Evolutionary conservation across 2,329 filamentous ascomycete species (phyloP).

Genomic region (Aspergillus viridinutans): DNA sequence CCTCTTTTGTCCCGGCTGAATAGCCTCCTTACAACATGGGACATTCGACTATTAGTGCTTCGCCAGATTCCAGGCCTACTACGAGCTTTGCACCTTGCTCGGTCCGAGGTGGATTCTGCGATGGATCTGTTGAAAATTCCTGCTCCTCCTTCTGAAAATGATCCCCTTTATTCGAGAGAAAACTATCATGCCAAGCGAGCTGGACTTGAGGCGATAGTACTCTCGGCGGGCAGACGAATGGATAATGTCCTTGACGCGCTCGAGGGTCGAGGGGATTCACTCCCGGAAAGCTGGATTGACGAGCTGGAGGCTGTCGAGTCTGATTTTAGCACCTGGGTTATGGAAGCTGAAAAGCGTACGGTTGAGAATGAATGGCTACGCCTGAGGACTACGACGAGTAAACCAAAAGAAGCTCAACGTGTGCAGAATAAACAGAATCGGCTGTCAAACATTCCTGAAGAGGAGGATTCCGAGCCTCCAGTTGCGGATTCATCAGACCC

Average conservation of each 20-base stretch:
- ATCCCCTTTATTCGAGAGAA: conserved; percentile 27
- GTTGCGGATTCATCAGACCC: not conserved
- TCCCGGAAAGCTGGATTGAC: conserved; percentile 85
- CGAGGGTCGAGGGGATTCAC: conserved; percentile 75
- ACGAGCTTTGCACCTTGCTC: conserved; percentile 51
- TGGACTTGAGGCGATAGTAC: conserved; percentile 65
- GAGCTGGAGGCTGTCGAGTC: conserved; percentile 75
- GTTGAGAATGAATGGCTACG: conserved; percentile 57
- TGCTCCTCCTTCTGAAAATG: conserved; percentile 20
- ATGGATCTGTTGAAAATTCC: conserved; percentile 25
- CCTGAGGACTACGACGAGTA: conserved; percentile 11
- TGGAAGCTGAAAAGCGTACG: conserved; percentile 70
- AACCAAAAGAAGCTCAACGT: not conserved
- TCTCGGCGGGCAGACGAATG: conserved; percentile 65
- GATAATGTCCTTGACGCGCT: conserved; percentile 84
- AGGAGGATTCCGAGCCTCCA: not conserved
- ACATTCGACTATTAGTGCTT: conserved; percentile 68
- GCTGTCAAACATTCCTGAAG: not conserved
- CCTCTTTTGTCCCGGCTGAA: conserved; percentile 73
- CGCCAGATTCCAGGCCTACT: conserved; percentile 68
- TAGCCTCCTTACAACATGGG: conserved; percentile 73
- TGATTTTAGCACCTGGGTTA: conserved; percentile 75
- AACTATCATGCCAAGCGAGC: conserved; percentile 44
- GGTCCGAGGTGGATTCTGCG: conserved; percentile 32
- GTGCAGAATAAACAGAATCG: not conserved